Conservation (phyloP, 78 protist genomes). For the Chrysochromulina parva region DNA sequence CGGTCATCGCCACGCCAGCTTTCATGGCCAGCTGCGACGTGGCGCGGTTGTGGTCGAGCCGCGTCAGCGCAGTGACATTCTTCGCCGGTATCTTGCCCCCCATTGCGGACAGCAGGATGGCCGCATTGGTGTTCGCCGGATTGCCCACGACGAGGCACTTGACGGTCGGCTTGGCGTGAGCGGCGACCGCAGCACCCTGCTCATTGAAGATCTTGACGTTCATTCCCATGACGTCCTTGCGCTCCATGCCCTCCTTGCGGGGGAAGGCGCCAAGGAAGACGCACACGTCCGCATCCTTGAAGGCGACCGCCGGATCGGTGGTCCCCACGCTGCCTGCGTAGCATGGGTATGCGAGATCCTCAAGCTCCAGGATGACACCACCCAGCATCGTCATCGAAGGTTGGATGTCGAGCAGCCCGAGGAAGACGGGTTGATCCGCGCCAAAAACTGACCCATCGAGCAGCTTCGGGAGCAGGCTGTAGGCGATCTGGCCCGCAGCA, state of each 20-base stretch:
- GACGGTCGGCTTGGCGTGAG: conserved; percentile 39
- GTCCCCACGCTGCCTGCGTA: conserved; percentile 33
- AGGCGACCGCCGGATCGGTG: conserved; percentile 47
- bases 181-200: conserved; percentile 66
- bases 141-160: conserved; percentile 92
- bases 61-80: conserved; percentile 88
- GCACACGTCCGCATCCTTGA: conserved; percentile 12
- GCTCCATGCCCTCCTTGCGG: conserved; percentile 92
- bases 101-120: conserved; percentile 69
- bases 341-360: conserved; percentile 61
- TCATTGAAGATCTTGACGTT: conserved; percentile 85
- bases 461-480: conserved; percentile 44
- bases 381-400: conserved; percentile 54
- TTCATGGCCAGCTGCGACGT: conserved; percentile 52
- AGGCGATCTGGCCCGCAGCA: conserved; percentile 68
- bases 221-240: conserved; percentile 80
- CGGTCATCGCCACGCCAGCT: conserved; percentile 45
- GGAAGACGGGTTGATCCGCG: conserved; percentile 64
- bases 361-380: conserved; percentile 69
- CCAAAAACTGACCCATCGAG: conserved; percentile 67
- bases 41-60: conserved; percentile 93
- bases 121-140: conserved; percentile 96
- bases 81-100: conserved; percentile 62
- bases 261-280: conserved; percentile 93
- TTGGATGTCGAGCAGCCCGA: conserved; percentile 87